Percentiles rank a stretch among this genome's conserved stretches.
Evolutionary conservation across 2,329 filamentous ascomycete genomes (phyloP).

Genomic region (Sporothrix pseudoabietina): DNA sequence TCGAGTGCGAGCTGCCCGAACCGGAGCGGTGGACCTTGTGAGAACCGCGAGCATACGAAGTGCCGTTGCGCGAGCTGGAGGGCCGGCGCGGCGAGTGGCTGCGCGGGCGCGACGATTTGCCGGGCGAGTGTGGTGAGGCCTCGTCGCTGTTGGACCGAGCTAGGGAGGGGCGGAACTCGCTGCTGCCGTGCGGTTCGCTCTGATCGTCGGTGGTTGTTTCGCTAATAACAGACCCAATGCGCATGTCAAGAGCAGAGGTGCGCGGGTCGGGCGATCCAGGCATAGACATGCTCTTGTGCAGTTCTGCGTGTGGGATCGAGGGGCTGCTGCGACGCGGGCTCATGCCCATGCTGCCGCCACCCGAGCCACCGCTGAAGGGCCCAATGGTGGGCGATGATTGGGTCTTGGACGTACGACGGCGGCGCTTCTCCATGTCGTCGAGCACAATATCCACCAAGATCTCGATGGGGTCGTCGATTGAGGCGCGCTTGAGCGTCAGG

Average conservation of each 20-base stretch:
- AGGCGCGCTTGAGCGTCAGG: slow-evolving; percentile 82
- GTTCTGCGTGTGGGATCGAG: slow-evolving; percentile 64
- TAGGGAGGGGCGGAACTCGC: slow-evolving; percentile 49
- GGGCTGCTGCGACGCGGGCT: slow-evolving; percentile 67
- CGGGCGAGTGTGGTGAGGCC: slow-evolving; percentile 44
- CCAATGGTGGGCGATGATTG: slow-evolving; percentile 78
- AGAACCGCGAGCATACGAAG: slow-evolving; percentile 62
- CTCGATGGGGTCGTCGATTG: slow-evolving; percentile 86
- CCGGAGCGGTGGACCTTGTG: slow-evolving; percentile 82
- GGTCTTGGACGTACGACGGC: slow-evolving; percentile 82
- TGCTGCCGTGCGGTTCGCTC: slow-evolving; percentile 43
- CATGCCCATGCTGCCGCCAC: slow-evolving; percentile 37
- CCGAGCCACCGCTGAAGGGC: slow-evolving; percentile 41
- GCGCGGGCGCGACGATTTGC: slow-evolving; percentile 58
- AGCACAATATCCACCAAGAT: slow-evolving; percentile 90
- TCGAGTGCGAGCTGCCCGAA: slow-evolving; percentile 90
- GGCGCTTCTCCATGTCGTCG: slow-evolving; percentile 92
- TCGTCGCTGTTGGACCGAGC: slow-evolving; percentile 54
- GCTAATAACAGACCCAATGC: slow-evolving; percentile 62
- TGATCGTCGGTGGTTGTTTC: slow-evolving; percentile 50
- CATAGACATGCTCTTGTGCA: slow-evolving; percentile 68
- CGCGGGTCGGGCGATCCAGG: slow-evolving; percentile 63
- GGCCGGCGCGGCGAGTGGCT: slow-evolving; percentile 84
- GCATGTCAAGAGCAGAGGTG: slow-evolving; percentile 52
- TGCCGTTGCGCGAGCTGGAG: slow-evolving; percentile 71